Evolutionary conservation across 1,284 basidiomycete species (phyloP).

Genomic region (Ustilago xerochloae): DNA sequence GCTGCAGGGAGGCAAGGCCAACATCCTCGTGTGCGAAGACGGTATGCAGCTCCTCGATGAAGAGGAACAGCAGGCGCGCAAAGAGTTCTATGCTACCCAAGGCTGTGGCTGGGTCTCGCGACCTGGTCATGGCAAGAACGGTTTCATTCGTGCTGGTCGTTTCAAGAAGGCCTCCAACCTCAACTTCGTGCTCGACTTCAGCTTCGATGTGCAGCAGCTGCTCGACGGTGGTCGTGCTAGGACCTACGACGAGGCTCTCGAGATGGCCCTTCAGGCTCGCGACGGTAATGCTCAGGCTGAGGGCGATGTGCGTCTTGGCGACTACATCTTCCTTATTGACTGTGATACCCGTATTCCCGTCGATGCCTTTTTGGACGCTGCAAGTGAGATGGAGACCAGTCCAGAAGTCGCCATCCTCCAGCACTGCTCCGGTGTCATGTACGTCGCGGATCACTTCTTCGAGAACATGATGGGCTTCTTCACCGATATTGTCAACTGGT

Average conservation of each 20-base stretch:
- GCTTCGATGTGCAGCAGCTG: conserved; percentile 79
- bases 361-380: conserved; percentile 85
- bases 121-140: conserved; percentile 77
- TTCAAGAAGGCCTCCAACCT: conserved; percentile 92
- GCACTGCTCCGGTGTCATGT: conserved; percentile 83
- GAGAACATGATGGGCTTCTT: conserved; percentile 87
- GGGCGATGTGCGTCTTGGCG: conserved; percentile 55
- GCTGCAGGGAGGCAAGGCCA: conserved; percentile 80
- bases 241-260: conserved; percentile 32
- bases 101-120: conserved; percentile 85
- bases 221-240: conserved; percentile 69
- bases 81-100: conserved; percentile 78
- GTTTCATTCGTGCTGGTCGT: conserved; percentile 82
- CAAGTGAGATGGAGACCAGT: conserved; percentile 79
- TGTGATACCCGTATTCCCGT: conserved; percentile 85
- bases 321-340: conserved; percentile 70
- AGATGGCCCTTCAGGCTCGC: conserved; percentile 70
- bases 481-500: conserved; percentile 56
- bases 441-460: conserved; percentile 85
- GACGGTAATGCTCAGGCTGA: conserved; percentile 67
- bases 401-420: conserved; percentile 84
- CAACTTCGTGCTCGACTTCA: conserved; percentile 89
- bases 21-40: conserved; percentile 82
- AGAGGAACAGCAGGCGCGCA: conserved; percentile 76
- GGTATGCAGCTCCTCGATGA: conserved; percentile 76